These are phyloP conservation scores for Capsicum chinense DNA, from an alignment of 257 asterid species.

Conservation along the genomic window DNA sequence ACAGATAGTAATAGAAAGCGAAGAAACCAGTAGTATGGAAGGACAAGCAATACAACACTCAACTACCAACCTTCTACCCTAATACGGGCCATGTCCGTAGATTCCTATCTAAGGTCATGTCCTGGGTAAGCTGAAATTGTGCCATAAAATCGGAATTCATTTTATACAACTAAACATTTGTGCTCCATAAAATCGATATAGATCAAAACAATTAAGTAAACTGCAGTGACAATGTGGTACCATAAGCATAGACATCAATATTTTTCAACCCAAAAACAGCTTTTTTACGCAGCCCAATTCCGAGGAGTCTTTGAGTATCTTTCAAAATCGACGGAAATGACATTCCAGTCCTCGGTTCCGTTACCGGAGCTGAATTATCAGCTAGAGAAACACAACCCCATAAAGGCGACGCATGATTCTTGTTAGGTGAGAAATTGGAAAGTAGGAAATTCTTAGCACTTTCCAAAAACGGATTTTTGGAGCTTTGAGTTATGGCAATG, in stretches of 20 bases:
- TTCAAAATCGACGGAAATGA: constrained; percentile 73
- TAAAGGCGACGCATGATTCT: constrained; percentile 42
- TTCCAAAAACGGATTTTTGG: constrained; percentile 45
- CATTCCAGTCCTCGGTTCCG: constrained; percentile 74
- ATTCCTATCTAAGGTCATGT: too few relatives aligned
- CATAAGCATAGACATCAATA: constrained; percentile 90
- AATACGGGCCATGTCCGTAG: too few relatives aligned
- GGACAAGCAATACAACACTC: neutral
- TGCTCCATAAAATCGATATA: neutral
- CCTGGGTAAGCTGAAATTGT: too few relatives aligned
- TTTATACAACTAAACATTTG: neutral
- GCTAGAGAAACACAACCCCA: constrained; percentile 78
- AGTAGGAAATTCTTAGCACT: constrained; percentile 52
- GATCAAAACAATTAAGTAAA: neutral
- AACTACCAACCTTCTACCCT: too few relatives aligned
- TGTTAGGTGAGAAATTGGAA: constrained; percentile 41
- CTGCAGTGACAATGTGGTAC: constrained; percentile 44
- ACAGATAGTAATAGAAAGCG: too few relatives aligned
- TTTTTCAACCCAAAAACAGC: constrained; percentile 83
- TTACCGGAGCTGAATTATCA: constrained; percentile 50
- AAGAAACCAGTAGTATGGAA: too few relatives aligned
- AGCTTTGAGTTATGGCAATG: constrained; percentile 50
- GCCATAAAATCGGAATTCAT: neutral
- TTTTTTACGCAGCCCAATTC: constrained; percentile 75
- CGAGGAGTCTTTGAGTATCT: constrained; percentile 83